These are phyloP conservation scores for Penicillium steckii DNA, from an alignment of 495 filamentous ascomycete species.

Conservation along the genomic window DNA sequence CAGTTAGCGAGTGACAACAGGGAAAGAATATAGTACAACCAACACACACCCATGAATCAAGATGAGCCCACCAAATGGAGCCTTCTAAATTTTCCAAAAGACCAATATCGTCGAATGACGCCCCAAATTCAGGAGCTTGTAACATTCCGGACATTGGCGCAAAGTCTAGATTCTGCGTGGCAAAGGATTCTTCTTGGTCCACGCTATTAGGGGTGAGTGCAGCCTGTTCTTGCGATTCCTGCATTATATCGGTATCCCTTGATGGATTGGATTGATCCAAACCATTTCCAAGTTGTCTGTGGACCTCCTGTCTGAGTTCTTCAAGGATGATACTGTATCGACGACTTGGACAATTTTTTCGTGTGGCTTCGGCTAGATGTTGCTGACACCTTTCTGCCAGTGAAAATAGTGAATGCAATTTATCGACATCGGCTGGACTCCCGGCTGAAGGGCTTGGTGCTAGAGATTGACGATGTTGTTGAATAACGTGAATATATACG, in stretches of 20 bases:
- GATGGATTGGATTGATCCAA: constrained; percentile 7
- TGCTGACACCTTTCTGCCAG: constrained; percentile 47
- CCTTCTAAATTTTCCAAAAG: constrained; percentile 28
- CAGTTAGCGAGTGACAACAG: constrained; percentile 4
- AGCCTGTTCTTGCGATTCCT: constrained; percentile 5
- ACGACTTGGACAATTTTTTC: constrained; percentile 50
- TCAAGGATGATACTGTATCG: constrained; percentile 52
- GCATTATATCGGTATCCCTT: not conserved
- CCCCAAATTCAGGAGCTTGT: constrained; percentile 17
- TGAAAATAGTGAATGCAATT: constrained; percentile 32
- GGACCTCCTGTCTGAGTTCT: constrained; percentile 44
- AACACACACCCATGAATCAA: constrained; percentile 31
- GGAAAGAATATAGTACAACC: not conserved
- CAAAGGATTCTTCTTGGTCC: constrained; percentile 10
- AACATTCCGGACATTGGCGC: constrained; percentile 11
- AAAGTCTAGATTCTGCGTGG: constrained; percentile 17
- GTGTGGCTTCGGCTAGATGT: constrained; percentile 48
- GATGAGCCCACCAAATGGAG: constrained; percentile 31
- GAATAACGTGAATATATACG: constrained; percentile 55
- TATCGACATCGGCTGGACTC: constrained; percentile 19
- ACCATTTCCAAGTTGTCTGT: constrained; percentile 32
- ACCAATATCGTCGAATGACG: constrained; percentile 23
- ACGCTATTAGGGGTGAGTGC: not conserved
- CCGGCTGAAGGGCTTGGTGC: constrained; percentile 19
- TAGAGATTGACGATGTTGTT: constrained; percentile 40